These are phyloP conservation scores for Datisca glomerata DNA, from an alignment of 306 rosid species.

Conservation along the genomic window DNA sequence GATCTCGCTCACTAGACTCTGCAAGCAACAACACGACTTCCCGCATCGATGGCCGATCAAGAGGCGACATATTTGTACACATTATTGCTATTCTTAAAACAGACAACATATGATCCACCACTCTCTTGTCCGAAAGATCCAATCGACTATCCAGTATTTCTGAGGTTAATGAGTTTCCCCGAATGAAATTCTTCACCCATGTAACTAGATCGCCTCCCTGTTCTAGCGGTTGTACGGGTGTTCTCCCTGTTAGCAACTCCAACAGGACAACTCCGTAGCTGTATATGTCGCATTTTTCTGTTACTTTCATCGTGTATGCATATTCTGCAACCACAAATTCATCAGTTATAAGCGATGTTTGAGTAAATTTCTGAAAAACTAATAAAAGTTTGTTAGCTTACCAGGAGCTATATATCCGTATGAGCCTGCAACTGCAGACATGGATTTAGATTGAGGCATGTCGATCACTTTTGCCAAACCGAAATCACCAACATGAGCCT, in stretches of 20 bases:
- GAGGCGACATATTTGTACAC: slow-evolving; percentile 59
- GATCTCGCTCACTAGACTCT: slow-evolving; percentile 45
- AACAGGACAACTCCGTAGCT: slow-evolving; percentile 78
- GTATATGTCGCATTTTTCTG: slow-evolving; percentile 78
- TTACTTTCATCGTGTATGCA: slow-evolving; percentile 80
- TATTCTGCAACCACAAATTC: slow-evolving; percentile 41
- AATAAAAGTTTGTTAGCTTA: slow-evolving; percentile 18
- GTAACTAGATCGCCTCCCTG: slow-evolving; percentile 77
- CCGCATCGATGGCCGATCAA: slow-evolving; percentile 62
- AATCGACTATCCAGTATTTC: slow-evolving; percentile 45
- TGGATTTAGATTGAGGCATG: slow-evolving; percentile 72
- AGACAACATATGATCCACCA: slow-evolving; percentile 52
- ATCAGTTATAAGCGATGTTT: no score
- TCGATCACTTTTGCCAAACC: slow-evolving; percentile 86
- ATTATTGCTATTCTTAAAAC: slow-evolving; percentile 58
- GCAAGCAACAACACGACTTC: slow-evolving; percentile 65
- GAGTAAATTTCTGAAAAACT: not conserved
- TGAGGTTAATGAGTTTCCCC: slow-evolving; percentile 25
- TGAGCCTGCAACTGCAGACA: slow-evolving; percentile 93
- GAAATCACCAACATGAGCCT: slow-evolving; percentile 87
- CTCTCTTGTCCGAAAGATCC: slow-evolving; percentile 42
- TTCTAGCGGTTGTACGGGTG: slow-evolving; percentile 64
- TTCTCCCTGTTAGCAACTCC: slow-evolving; percentile 71
- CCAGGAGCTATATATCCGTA: slow-evolving; percentile 93
- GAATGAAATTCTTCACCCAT: slow-evolving; percentile 41